Evolutionary conservation across 2,329 filamentous ascomycete genomes (phyloP), one percentile per base, ranked within the genome.

Genomic region (Fusarium oligoseptatum): DNA sequence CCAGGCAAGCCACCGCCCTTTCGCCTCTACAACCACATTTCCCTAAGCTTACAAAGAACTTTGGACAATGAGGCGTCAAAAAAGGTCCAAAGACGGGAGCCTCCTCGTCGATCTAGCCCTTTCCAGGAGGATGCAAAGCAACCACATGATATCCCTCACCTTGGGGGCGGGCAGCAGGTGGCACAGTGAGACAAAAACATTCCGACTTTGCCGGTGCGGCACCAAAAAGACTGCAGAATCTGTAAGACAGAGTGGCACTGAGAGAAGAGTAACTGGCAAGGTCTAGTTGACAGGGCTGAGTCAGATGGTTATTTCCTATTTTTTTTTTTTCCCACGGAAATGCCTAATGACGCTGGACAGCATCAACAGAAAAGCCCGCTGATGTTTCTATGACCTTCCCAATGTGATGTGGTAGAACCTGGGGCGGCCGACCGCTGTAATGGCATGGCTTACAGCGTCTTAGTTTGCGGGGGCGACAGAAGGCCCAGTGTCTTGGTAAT

Each of bases 1-100:
- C 14, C 57, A 8, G 11, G n/a, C n/a, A 24, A 27, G 32, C 62
- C 56, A 34, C 67, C 12, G 56, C 8, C 45, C 22, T 55, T 56
- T 12, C 10, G 20, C 67, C 29, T 14, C 12, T 8, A 17, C 14
- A 12, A n/a, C n/a, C 3, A 6, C 24, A 0, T 56, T 6, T 2
- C 14, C 8, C 34, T 37, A 8, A 43, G 45, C 56, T 56, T 48
- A 68, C 64, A 63, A 68, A 60, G 66, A 15, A 68, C 67, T 69
- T 69, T 29, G 67, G 67, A 62, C 15, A 68, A 48, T 56, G 37
- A 58, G 36, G 39, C 34, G 24, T 32, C 10, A 29, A 29, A 43
- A 22, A 45, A 15, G 20, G 43, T 24, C 36, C 41, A 24, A 27
- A 55, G 39, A 0, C 43, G 8, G 43, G 43, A 6, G 6, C 2